A percentile compares a stretch with the other conserved stretches of the same genome.
Conservation (phyloP, 208 protist genomes). For the Tritrichomonas musculus region DNA sequence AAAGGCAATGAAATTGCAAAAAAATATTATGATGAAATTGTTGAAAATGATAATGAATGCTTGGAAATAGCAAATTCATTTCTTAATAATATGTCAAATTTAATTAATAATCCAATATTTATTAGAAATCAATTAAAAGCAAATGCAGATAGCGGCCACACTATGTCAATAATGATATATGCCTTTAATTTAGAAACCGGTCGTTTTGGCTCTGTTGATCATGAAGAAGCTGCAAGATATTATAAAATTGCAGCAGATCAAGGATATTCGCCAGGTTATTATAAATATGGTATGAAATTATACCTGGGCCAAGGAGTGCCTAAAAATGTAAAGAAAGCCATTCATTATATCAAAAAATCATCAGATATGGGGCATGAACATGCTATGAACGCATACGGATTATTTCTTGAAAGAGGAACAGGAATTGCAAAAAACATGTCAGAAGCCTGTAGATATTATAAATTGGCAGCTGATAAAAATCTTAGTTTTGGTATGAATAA, state of each 20-base stretch:
- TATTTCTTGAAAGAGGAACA: neutral
- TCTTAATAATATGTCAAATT: too few relatives aligned
- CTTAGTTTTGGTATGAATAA: neutral
- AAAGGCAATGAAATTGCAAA: neutral
- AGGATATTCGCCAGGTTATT: neutral
- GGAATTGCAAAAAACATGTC: neutral
- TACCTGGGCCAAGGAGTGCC: neutral
- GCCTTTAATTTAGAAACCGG: neutral
- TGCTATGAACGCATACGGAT: neutral
- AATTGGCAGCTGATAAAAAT: neutral
- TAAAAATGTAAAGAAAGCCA: neutral
- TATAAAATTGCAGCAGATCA: conserved; percentile 9
- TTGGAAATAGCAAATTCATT: too few relatives aligned
- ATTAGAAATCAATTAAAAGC: too few relatives aligned
- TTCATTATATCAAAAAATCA: neutral
- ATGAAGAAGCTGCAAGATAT: neutral
- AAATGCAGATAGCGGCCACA: too few relatives aligned
- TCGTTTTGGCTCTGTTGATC: neutral
- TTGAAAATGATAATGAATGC: too few relatives aligned
- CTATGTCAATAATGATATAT: too few relatives aligned
- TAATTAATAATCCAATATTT: too few relatives aligned
- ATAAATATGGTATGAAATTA: neutral
- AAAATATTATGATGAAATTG: neutral
- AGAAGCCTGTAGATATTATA: neutral
- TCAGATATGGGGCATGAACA: neutral